Conservation (phyloP, 1,284 basidiomycete genomes). For the Meripilus lineatus region DNA sequence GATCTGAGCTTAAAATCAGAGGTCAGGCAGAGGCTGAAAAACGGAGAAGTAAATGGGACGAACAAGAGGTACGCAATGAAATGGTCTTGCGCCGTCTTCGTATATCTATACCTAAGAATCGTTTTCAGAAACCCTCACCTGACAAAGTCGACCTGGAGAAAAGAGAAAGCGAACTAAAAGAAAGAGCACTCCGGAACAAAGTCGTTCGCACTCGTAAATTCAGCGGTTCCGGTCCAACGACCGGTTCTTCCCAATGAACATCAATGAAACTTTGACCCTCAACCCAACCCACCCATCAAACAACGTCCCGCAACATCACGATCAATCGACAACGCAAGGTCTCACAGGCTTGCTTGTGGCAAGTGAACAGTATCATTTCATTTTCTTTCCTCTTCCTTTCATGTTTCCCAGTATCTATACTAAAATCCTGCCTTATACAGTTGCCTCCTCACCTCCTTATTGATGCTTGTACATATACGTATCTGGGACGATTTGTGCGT, state of each 20-base stretch:
- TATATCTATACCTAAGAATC: no score
- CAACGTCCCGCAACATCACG: neutral
- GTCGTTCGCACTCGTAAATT: conserved; percentile 66
- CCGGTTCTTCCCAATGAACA: conserved; percentile 2
- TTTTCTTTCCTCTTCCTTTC: no score
- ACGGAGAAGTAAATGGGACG: conserved; percentile 40
- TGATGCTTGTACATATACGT: no score
- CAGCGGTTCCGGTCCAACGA: conserved; percentile 18
- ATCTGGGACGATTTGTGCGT: no score
- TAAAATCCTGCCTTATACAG: no score
- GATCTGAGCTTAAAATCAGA: conserved; percentile 62
- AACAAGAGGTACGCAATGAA: conserved; percentile 18
- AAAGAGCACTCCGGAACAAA: conserved; percentile 74
- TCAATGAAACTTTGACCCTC: conserved; percentile 1
- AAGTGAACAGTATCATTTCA: no score
- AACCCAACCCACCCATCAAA: neutral
- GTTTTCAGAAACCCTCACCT: conserved; percentile 6
- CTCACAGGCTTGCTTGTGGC: no score
- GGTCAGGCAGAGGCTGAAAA: conserved; percentile 58
- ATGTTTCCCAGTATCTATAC: no score
- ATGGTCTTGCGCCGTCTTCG: no score
- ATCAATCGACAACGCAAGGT: no score
- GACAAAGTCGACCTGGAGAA: conserved; percentile 38
- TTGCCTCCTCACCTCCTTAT: no score
- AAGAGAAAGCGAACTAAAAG: conserved; percentile 71